phyloP scores from a whole-genome alignment of 257 asterid species.

The Solanum pinnatisectum region DNA sequence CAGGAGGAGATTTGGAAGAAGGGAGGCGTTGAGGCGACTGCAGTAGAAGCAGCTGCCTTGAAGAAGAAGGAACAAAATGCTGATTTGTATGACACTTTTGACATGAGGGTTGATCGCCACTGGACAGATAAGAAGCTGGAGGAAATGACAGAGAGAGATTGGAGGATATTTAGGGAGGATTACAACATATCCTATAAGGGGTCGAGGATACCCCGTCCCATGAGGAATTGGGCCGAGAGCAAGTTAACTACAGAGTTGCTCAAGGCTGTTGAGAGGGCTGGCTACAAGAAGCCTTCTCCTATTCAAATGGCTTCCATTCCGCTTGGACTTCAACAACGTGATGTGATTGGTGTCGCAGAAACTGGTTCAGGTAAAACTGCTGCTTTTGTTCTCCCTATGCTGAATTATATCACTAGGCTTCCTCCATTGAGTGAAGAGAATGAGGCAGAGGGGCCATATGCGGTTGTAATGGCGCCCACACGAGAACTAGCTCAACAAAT shows the following conservation, averaged over 20 bases:
- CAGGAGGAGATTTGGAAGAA: slow-evolving; percentile 32
- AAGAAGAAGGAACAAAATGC: slow-evolving; percentile 49
- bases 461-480: not conserved
- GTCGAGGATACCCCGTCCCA: slow-evolving; percentile 45
- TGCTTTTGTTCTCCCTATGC: slow-evolving; percentile 56
- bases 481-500: not conserved
- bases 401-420: slow-evolving; percentile 32
- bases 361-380: slow-evolving; percentile 60
- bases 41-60: slow-evolving; percentile 37
- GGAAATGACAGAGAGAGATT: not conserved
- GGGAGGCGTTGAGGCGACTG: slow-evolving; percentile 36
- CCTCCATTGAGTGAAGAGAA: slow-evolving; percentile 40
- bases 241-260: slow-evolving; percentile 29
- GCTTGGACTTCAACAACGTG: not conserved
- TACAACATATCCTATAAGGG: slow-evolving; percentile 26
- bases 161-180: not conserved
- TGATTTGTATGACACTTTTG: slow-evolving; percentile 38
- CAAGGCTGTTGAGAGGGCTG: slow-evolving; percentile 41
- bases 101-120: slow-evolving; percentile 46
- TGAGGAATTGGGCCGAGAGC: slow-evolving; percentile 51
- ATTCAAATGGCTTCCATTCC: slow-evolving; percentile 27
- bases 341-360: slow-evolving; percentile 42
- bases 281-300: slow-evolving; percentile 38
- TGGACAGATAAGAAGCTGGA: slow-evolving; percentile 35
- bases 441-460: slow-evolving; percentile 16